Evolutionary conservation across 495 filamentous ascomycete genomes (phyloP), one percentile per base, ranked within the genome.

Genomic region (Neurospora cerealis): DNA sequence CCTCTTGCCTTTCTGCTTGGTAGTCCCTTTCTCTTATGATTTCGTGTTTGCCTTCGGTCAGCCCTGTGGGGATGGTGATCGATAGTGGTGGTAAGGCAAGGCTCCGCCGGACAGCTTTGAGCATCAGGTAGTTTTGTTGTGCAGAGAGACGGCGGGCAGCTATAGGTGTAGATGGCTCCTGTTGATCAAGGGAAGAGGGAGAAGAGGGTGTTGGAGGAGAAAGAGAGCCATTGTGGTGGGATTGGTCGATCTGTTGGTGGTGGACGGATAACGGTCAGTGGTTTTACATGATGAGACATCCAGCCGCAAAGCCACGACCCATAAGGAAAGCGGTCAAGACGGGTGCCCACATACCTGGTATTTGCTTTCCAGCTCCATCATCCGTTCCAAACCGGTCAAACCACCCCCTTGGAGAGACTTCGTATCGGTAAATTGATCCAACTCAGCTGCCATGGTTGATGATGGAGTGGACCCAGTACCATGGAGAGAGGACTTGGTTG

Each of bases 311-410:
- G 54, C 28, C 15, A 62, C 28, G 28, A 34, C 54, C 54, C 54
- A 62, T 34, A 19, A 36, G 54, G 54, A 41, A 73, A 74, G 44
- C 74, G 73, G 73, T 75, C 74, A 76, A 72, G 69, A 74, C 71
- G 71, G 39, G 73, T 48, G 41, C 11, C 24, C 54, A 78, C 83
- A 79, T 82, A 87, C 86, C 85, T 87, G 87, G 79, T 82, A 81
- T 78, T 80, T 81, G 74, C 84, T 84, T 76, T 87, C 86, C 72
- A 87, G 78, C 75, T 87, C 85, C 69, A 87, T 77, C 86, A 88
- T 85, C 38, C 78, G 79, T 73, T 85, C 80, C 66, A 87, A 84
- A 74, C 81, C 86, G 76, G 79, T 81, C 75, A 81, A 76, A 66
- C 28, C 54, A 66, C 5, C 28, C 28, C 54, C 28, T 9, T 34